Evolutionary conservation across 345 rosid genomes (phyloP).

Genomic region (Noccaea bulbosa): DNA sequence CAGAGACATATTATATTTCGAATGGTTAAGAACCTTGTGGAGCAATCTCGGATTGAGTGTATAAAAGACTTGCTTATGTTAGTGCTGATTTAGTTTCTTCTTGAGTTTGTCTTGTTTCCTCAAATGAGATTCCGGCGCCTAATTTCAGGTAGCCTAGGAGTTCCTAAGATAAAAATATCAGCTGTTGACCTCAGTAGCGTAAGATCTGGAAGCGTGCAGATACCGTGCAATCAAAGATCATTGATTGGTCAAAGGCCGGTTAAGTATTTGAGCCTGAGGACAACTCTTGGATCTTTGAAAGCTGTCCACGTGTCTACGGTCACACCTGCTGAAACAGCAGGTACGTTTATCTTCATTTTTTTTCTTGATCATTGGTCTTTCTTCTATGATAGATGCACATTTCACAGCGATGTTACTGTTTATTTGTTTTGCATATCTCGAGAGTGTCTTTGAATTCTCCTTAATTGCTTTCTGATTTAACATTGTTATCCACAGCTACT

Average conservation of each 20-base stretch:
- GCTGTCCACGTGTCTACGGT: slow-evolving; percentile 37
- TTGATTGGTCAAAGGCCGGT: slow-evolving; percentile 26
- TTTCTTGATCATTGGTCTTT: neutral
- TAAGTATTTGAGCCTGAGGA: slow-evolving; percentile 34
- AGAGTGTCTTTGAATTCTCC: neutral
- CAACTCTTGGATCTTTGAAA: slow-evolving; percentile 30
- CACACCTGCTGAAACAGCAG: slow-evolving; percentile 33
- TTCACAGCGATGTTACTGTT: neutral
- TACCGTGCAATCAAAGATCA: slow-evolving; percentile 31
- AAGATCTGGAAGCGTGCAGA: slow-evolving; percentile 35
- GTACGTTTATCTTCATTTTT: slow-evolving; percentile 28
- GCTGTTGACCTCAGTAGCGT: slow-evolving; percentile 27
- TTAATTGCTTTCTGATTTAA: slow-evolving; percentile 3
- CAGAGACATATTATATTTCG: neutral
- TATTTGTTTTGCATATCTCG: neutral
- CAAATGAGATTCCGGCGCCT: neutral
- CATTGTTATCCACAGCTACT: slow-evolving; percentile 37
- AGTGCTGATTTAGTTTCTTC: neutral
- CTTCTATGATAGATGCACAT: neutral
- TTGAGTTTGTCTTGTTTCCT: neutral
- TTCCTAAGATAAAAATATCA: slow-evolving; percentile 39
- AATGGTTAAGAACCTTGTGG: neutral
- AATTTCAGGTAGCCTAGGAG: slow-evolving; percentile 48
- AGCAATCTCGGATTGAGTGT: slow-evolving; percentile 16
- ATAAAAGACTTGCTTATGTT: slow-evolving; percentile 13